A percentile compares a stretch with the other conserved stretches of the same genome.
These are phyloP conservation scores for Haematococcus sp. DNA, from an alignment of 139 green algal species.

Conservation along the genomic window DNA sequence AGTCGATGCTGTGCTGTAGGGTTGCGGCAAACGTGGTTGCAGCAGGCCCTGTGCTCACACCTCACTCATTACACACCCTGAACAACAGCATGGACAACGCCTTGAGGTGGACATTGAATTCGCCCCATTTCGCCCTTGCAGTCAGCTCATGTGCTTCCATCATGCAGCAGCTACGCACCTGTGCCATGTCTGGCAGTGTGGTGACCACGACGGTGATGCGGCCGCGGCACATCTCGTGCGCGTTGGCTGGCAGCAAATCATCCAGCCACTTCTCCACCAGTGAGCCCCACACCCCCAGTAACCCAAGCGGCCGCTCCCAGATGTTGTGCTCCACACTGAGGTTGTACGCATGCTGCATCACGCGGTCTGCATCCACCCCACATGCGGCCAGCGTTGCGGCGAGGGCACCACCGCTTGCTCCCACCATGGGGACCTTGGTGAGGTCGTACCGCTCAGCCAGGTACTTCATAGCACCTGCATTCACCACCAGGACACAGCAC, in stretches of 20 bases:
- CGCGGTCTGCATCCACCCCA: constrained; percentile 31
- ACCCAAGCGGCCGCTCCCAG: constrained; percentile 46
- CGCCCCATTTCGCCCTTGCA: neutral
- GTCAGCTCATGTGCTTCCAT: neutral
- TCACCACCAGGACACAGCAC: neutral
- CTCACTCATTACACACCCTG: no score
- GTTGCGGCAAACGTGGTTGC: no score
- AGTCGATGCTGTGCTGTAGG: no score
- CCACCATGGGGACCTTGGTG: constrained; percentile 46
- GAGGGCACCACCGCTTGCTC: constrained; percentile 48
- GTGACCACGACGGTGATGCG: constrained; percentile 43
- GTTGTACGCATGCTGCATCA: constrained; percentile 43
- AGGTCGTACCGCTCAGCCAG: constrained; percentile 51
- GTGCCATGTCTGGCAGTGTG: constrained; percentile 35
- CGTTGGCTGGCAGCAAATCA: constrained; percentile 49
- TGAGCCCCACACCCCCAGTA: constrained; percentile 41
- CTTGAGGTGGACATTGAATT: no score
- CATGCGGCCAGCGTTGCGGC: constrained; percentile 44
- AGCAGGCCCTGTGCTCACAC: neutral
- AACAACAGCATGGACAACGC: no score
- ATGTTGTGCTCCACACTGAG: constrained; percentile 45
- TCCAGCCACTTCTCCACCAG: constrained; percentile 59
- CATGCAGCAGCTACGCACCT: constrained; percentile 4
- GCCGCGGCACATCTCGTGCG: constrained; percentile 36
- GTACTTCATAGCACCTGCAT: constrained; percentile 53